Percentiles rank a stretch among this genome's conserved stretches.
Conservation (phyloP, 257 asterid species). For the Fraxinus cuspidata region DNA sequence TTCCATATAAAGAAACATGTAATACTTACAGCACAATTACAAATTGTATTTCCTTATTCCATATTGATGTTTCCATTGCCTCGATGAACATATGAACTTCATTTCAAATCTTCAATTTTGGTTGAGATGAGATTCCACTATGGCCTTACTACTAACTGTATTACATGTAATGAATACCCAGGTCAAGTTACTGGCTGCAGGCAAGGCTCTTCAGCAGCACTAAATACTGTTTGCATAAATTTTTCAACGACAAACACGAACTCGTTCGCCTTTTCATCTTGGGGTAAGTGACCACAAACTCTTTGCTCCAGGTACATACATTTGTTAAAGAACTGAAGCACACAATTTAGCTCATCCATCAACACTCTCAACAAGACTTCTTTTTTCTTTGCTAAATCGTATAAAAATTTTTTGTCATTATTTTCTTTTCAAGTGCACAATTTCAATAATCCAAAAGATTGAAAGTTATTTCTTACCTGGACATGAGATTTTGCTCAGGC, state of each 20-base stretch:
- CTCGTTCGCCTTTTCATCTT: slow-evolving; percentile 87
- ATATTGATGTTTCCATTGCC: neutral
- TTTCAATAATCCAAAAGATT: slow-evolving; percentile 10
- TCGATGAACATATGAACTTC: slow-evolving; percentile 2
- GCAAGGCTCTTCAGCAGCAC: slow-evolving; percentile 43
- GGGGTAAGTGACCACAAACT: slow-evolving; percentile 85
- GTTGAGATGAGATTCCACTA: neutral
- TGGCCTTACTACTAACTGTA: slow-evolving; percentile 13
- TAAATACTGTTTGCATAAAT: slow-evolving; percentile 52
- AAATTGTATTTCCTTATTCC: slow-evolving; percentile 4
- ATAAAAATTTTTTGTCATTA: neutral
- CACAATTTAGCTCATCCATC: slow-evolving; percentile 1
- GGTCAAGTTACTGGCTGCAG: slow-evolving; percentile 57
- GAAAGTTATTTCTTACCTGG: slow-evolving; percentile 71
- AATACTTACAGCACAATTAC: neutral
- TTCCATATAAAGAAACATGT: neutral
- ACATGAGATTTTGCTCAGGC: slow-evolving; percentile 73
- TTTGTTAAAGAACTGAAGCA: neutral
- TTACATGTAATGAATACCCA: slow-evolving; percentile 9
- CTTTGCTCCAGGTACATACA: no score
- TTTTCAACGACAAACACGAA: slow-evolving; percentile 65
- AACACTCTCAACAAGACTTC: slow-evolving; percentile 5
- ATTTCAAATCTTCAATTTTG: slow-evolving; percentile 10
- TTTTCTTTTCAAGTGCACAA: slow-evolving; percentile 3
- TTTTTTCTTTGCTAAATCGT: neutral